Conservation (phyloP, 1,284 basidiomycete species). For the Agaricales sp. region DNA sequence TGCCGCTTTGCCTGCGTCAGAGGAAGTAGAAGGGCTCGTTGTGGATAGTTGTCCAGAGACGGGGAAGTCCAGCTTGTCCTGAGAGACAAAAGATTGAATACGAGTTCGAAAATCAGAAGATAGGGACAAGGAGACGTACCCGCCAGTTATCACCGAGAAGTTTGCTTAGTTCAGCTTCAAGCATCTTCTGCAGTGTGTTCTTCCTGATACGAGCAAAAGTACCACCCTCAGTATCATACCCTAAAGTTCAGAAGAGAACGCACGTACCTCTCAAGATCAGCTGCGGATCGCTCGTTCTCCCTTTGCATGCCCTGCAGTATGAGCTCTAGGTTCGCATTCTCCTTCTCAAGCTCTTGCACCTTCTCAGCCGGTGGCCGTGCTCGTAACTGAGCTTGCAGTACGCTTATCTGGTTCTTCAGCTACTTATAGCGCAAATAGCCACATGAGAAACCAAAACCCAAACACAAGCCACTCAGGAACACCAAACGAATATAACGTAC, state of each 20-base stretch:
- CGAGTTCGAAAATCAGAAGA: too few relatives aligned
- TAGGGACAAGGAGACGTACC: conserved; percentile 11
- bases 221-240: conserved; percentile 1
- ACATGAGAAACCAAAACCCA: too few relatives aligned
- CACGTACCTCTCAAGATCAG: conserved; percentile 54
- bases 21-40: too few relatives aligned
- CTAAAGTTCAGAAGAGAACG: background rate
- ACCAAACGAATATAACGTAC: conserved; percentile 26
- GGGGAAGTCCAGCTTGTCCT: background rate
- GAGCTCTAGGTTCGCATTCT: conserved; percentile 61
- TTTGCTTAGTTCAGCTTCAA: conserved; percentile 59
- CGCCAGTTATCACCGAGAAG: conserved; percentile 71
- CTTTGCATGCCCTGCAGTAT: conserved; percentile 64
- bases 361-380: conserved; percentile 54
- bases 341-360: conserved; percentile 52
- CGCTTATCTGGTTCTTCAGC: conserved; percentile 49
- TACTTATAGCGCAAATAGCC: conserved; percentile 15
- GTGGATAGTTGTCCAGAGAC: background rate
- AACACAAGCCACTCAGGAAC: too few relatives aligned
- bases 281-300: conserved; percentile 72
- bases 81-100: background rate
- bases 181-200: conserved; percentile 56
- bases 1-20: background rate
- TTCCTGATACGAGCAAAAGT: conserved; percentile 27
- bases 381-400: conserved; percentile 51